Evolutionary conservation across 108 stramenopile genomes (phyloP).

Genomic region (Pseudonitzschia pungens): DNA sequence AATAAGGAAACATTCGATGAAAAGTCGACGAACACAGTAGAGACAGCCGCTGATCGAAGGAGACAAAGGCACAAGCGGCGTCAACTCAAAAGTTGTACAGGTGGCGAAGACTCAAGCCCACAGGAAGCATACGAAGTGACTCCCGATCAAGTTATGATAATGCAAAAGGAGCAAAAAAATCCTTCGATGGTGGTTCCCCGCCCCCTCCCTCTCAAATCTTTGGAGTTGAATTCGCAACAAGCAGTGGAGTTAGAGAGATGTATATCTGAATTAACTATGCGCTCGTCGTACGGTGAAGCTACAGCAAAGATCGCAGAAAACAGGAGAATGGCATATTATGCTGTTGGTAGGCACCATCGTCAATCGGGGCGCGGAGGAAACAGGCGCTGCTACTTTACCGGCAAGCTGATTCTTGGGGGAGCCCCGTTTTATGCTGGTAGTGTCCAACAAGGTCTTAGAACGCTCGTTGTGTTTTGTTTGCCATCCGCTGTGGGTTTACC

Average conservation of each 20-base stretch:
- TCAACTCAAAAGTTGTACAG: not conserved
- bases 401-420: constrained; percentile 61
- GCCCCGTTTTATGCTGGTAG: constrained; percentile 83
- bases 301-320: constrained; percentile 40
- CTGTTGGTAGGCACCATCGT: constrained; percentile 71
- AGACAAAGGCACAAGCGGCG: constrained; percentile 25
- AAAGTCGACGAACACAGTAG: constrained; percentile 10
- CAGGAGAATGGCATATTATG: constrained; percentile 87
- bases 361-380: constrained; percentile 58
- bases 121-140: constrained; percentile 42
- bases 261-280: constrained; percentile 84
- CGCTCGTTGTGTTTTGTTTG: constrained; percentile 85
- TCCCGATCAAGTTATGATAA: constrained; percentile 22
- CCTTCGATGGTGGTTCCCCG: not conserved
- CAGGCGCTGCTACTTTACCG: constrained; percentile 84
- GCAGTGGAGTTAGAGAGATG: constrained; percentile 49
- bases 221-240: constrained; percentile 28
- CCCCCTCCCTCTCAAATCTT: constrained; percentile 30
- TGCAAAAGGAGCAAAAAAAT: constrained; percentile 3
- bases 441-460: constrained; percentile 79
- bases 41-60: constrained; percentile 36
- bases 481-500: constrained; percentile 75
- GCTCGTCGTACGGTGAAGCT: constrained; percentile 51
- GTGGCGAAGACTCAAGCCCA: no score
- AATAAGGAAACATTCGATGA: not conserved